Evolutionary conservation across 176 grass and related monocot genomes (phyloP).

Genomic region (Carex kokanica): DNA sequence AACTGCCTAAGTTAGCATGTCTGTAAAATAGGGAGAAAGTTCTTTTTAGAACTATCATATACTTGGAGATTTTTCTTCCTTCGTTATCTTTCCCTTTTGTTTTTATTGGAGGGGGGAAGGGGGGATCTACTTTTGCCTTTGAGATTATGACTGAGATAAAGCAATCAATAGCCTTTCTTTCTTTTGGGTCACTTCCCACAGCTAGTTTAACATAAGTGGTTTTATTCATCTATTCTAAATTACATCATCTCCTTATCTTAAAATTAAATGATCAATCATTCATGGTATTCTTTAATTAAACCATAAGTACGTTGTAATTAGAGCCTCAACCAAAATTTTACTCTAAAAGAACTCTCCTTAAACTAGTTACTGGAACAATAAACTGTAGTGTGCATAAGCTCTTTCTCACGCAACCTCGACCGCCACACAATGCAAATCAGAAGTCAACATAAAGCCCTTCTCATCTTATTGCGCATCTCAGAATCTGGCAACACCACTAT

Average conservation of each 20-base stretch:
- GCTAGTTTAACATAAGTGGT: neutral
- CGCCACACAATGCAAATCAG: constrained; percentile 45
- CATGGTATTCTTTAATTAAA: neutral
- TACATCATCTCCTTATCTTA: neutral
- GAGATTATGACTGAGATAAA: neutral
- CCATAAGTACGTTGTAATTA: neutral
- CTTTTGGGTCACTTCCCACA: neutral
- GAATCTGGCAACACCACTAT: constrained; percentile 1
- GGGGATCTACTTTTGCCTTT: neutral
- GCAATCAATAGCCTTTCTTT: neutral
- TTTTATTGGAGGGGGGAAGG: neutral
- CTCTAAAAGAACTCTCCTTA: neutral
- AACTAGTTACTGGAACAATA: neutral
- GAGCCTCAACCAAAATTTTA: constrained; percentile 6
- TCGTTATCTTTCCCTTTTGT: neutral
- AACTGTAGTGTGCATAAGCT: neutral
- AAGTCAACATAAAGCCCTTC: constrained; percentile 73
- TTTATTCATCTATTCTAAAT: neutral
- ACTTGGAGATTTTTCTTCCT: neutral
- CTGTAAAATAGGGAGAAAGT: neutral
- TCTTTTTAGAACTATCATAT: neutral
- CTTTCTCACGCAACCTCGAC: constrained; percentile 41
- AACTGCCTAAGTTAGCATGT: neutral
- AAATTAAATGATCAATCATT: constrained; percentile 2
- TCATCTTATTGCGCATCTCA: constrained; percentile 55